Conservation (phyloP, 2,329 filamentous ascomycete genomes). For the Escovopsis weberi region DNA sequence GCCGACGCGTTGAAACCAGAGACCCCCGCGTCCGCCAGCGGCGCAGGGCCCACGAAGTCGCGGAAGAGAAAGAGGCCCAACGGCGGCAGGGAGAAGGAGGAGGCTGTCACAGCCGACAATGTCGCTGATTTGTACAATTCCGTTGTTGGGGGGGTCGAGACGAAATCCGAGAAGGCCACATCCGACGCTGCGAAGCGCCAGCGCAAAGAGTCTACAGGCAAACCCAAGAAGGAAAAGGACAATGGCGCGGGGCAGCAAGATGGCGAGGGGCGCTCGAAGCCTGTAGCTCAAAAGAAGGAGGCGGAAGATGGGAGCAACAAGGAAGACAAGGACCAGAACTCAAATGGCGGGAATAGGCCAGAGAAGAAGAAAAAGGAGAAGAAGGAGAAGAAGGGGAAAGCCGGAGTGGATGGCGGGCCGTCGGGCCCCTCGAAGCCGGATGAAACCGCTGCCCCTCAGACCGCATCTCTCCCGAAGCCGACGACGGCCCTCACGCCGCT, state of each 20-base stretch:
- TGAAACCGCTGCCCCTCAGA: constrained; percentile 9
- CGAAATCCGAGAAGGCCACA: constrained; percentile 21
- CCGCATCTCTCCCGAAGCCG: constrained; percentile 26
- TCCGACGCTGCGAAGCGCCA: constrained; percentile 18
- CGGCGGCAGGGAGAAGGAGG: constrained; percentile 6
- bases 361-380: constrained; percentile 6
- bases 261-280: constrained; percentile 8
- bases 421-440: constrained; percentile 9
- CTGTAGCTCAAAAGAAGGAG: constrained; percentile 6
- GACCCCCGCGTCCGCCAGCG: constrained; percentile 22
- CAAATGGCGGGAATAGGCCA: constrained; percentile 7
- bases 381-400: neutral
- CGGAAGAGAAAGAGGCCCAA: constrained; percentile 42
- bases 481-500: constrained; percentile 67
- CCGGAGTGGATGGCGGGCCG: constrained; percentile 5
- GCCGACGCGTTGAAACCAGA: constrained; percentile 59
- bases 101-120: constrained; percentile 51
- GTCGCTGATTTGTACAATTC: constrained; percentile 65
- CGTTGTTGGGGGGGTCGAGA: constrained; percentile 52
- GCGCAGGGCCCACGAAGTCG: constrained; percentile 26
- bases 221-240: constrained; percentile 14
- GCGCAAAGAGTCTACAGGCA: constrained; percentile 12
- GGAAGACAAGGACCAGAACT: constrained; percentile 9
- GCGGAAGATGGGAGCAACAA: constrained; percentile 14
- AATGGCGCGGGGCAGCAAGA: constrained; percentile 11